Conservation (phyloP, 805 yeast species). For the Nakazawaea pomicola region DNA sequence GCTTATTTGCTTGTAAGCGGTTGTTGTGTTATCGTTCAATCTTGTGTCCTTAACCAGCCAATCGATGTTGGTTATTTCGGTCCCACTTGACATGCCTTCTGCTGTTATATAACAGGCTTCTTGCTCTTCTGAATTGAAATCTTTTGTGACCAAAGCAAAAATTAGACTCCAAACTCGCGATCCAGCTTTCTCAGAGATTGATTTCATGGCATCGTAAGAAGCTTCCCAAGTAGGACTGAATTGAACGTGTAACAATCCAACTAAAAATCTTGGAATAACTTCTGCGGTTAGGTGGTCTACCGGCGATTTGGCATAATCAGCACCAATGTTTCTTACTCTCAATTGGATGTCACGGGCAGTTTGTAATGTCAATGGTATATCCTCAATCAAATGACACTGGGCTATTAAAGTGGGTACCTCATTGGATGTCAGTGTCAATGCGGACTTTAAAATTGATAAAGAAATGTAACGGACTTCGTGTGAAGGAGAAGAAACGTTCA, state of each 20-base stretch:
- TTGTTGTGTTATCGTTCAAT: conserved; percentile 35
- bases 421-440: conserved; percentile 28
- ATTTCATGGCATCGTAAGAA: conserved; percentile 55
- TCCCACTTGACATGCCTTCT: too few species aligned
- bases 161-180: conserved; percentile 53
- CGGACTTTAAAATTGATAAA: conserved; percentile 32
- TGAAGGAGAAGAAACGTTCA: conserved; percentile 43
- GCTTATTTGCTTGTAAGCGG: conserved; percentile 22
- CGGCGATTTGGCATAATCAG: conserved; percentile 28
- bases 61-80: too few species aligned
- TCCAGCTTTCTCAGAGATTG: conserved; percentile 36
- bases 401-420: conserved; percentile 37
- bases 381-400: conserved; percentile 58
- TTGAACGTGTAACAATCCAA: conserved; percentile 69
- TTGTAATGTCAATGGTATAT: conserved; percentile 62
- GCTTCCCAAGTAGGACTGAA: conserved; percentile 88
- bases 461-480: conserved; percentile 46
- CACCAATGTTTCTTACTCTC: conserved; percentile 57
- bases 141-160: conserved; percentile 26
- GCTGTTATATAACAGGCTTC: conserved; percentile 15
- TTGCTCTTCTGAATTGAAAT: conserved; percentile 17
- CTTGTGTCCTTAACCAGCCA: conserved; percentile 46
- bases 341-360: conserved; percentile 71
- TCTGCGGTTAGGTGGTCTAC: conserved; percentile 21
- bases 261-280: conserved; percentile 41